Conservation (phyloP, 257 asterid genomes). For the Plantago elongata region DNA sequence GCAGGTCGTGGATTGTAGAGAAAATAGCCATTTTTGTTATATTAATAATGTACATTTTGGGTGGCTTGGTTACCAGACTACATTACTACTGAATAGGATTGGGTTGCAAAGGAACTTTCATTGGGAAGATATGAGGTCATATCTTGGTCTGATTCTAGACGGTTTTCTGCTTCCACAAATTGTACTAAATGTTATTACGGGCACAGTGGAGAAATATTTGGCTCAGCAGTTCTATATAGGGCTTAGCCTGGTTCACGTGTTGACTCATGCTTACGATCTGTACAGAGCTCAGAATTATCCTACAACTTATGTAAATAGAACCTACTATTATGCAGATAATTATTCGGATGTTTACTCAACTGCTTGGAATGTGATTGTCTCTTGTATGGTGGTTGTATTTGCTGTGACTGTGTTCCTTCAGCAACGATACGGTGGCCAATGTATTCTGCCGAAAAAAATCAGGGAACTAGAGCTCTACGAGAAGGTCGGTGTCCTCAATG, state of each 20-base stretch:
- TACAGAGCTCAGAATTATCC: constrained; percentile 41
- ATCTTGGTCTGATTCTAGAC: constrained; percentile 54
- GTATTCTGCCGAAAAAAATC: constrained; percentile 44
- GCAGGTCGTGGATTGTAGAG: constrained; percentile 30
- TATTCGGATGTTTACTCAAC: constrained; percentile 56
- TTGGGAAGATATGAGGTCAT: constrained; percentile 45
- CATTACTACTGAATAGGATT: constrained; percentile 32
- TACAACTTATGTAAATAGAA: constrained; percentile 18
- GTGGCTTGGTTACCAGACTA: constrained; percentile 37
- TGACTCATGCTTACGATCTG: constrained; percentile 70
- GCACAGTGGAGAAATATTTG: constrained; percentile 33
- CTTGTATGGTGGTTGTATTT: constrained; percentile 42
- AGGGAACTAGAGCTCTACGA: constrained; percentile 44
- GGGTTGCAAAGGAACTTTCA: constrained; percentile 17
- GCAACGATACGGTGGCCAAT: constrained; percentile 62
- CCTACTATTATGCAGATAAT: constrained; percentile 58
- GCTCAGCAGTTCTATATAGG: constrained; percentile 47
- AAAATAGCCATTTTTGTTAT: constrained; percentile 24
- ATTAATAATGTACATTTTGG: constrained; percentile 33
- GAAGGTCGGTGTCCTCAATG: constrained; percentile 37
- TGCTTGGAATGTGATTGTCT: constrained; percentile 63
- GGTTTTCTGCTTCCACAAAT: constrained; percentile 70
- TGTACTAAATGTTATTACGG: constrained; percentile 35
- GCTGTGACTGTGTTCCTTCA: constrained; percentile 50
- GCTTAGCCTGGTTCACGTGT: constrained; percentile 40